Evolutionary conservation across 169 alveolate genomes (phyloP), one percentile per base, ranked within the genome.

Genomic region (Eimeria sp.): DNA sequence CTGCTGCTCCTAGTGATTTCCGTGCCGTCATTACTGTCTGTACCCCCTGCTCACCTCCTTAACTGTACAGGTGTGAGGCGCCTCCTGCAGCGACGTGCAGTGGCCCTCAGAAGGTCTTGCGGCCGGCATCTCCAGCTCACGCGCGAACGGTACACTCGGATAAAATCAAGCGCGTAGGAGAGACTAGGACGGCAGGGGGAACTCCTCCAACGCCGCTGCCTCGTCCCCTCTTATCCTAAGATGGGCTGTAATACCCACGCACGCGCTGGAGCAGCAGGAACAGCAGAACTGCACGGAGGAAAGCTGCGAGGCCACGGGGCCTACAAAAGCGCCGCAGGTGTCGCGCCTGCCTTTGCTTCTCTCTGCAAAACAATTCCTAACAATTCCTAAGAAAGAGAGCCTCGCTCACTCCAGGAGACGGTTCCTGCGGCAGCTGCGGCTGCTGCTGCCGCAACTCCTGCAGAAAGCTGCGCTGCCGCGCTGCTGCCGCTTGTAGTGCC

Each of bases 61-160:
- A 25, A 83, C 91, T 27, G 91, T 83, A 22, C 51, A 63, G 40
- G 51, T 43, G 73, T 83, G 91, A 27, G 91, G 91, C 27, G 91
- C 91, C 49, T 83, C 91, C 91, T 83, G 91, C 91, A 83, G 75
- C 47, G 91, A 54, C 25, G 27, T 54, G 75, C 72, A 57, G 91
- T 30, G 47, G 91, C 54, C 91, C 75, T 78, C 57, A 20, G 65
- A 13, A 78, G 75, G 91, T 13, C 57, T 14, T 57, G 91, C 5
- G 18, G 25, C 72, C 51, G n/a, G 54, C 91, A 83, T 83, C 51
- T 3, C 75, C 57, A 11, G 22, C 57, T 9, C 75, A 18, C 57
- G 43, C 75, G 73, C 4, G 34, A 30, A 13, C 11, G 51, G 13
- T 57, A 30, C 7, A 25, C 25, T 25, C 58, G 4, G 72, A 49